Base-by-base conservation (phyloP, 2,329 filamentous ascomycete species). In the Paramyrothecium roridum region DNA sequence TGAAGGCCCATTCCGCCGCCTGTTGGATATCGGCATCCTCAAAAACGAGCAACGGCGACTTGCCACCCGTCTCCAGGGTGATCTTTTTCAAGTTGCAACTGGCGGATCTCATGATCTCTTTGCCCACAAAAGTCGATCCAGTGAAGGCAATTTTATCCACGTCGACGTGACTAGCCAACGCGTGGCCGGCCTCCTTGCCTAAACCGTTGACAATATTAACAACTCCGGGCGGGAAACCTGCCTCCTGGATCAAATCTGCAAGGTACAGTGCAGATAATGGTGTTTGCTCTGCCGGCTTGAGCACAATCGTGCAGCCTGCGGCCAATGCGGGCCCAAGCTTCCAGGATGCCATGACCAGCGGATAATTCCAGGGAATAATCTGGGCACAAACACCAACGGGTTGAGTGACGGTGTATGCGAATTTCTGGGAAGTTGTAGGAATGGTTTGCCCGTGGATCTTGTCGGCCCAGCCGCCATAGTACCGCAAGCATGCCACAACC, bases 91-190 rank as follows among this genome's bases (percentile, higher is more conserved):
- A 73, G 60, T 77, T 90, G 1, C 80, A 72, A n/a, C 84, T 80
- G 0, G 89, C 88, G 71, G 83, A 80, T 67, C 89, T 90, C 88
- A 92, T 91, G 59, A 93, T 90, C 52, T 87, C 80, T 54, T 84
- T 83, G 8, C 86, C 90, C 1, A 89, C 92, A 2, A 76, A 75
- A 0, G 89, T 93, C 3, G 85, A 89, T 43, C 90, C 90, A 0
- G 90, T 93, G 60, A 93, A 93, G 0, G 89, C 88, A 57, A 93
- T 79, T 76, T 93, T 93, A 65, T 90, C 86, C 17, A 93, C 80
- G 46, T 81, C 81, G 22, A 83, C 73, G 66, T 93, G 90, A 45
- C 80, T 78, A 2, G 85, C 86, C 10, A 93, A 78, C 0, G 88
- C 85, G 6, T 85, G 79, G 13, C 90, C 90, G 0, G 88, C 86